Base-by-base conservation (phyloP, 345 rosid species). In the Dipteronia dyeriana region DNA sequence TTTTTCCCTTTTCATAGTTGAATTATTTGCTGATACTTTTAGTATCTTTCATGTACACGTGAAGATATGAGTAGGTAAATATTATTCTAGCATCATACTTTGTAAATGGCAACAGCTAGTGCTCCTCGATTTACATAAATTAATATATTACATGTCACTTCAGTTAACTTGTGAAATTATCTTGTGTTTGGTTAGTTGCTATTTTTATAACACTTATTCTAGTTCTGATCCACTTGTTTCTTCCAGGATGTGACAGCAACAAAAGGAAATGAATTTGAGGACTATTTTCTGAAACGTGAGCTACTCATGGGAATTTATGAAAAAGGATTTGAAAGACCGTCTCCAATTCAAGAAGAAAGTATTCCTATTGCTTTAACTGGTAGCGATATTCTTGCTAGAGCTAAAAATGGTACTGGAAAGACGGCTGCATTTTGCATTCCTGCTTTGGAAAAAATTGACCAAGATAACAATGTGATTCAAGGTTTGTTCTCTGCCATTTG, bases 341-440 rank as follows among this genome's bases (percentile, higher is more conserved):
- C 99, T 76, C 99, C 99, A 8, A 94, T 97, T 77, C 99, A 97
- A 79, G 99, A 97, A 89, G 99, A 97, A 89, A 97, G 99, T 82
- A 97, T 97, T 84, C 99, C 99, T 23, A 94, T 97, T 87, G 99
- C 99, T 78, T 89, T 97, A 81, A 94, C 98, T 31, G 99, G 99
- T 70, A 90, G 99, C 75, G 99, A 97, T 83, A 94, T 97, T 86
- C 97, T 97, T 78, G 99, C 99, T 76, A 91, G 99, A 90, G 98
- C 99, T 43, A 97, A 97, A 86, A 94, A 97, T 83, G 99, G 99
- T 20, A 97, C 99, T 12, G 99, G 99, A 71, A 97, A 97, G 84
- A 97, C 99, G 9, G 99, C 98, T 54, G 99, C 99, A 53, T 97
- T 97, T 86, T 97, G 98, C 82, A 74, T 97, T 81, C 99, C 99